Conservation (phyloP, 768 basidiomycete species). For the Russula brevipes region DNA sequence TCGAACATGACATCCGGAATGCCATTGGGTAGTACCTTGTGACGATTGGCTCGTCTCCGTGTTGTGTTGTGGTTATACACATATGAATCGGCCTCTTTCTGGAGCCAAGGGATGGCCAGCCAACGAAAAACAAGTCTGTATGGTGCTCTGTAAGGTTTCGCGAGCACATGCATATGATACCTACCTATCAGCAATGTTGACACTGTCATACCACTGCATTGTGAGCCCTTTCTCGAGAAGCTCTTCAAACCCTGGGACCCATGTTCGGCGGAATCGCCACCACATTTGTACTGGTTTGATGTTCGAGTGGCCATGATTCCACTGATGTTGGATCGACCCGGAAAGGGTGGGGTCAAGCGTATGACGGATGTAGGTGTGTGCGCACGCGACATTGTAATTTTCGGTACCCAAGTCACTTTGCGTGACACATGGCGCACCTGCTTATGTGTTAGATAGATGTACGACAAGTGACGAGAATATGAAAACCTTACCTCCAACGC, state of each 20-base stretch:
- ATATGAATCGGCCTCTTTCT: background rate
- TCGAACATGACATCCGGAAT: background rate
- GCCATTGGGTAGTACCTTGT: background rate
- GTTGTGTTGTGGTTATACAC: background rate
- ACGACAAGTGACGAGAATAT: background rate
- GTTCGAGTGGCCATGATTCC: background rate
- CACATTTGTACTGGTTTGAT: background rate
- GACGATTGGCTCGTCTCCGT: background rate
- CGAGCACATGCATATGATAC: background rate
- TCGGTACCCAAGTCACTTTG: background rate
- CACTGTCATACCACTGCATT: background rate
- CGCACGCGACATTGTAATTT: background rate
- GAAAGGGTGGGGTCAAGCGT: background rate
- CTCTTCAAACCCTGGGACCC: background rate
- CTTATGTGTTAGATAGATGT: background rate
- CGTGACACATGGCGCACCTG: background rate
- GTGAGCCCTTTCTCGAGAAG: background rate
- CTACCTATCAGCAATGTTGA: background rate
- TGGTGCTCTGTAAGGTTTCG: background rate
- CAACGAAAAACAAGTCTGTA: background rate
- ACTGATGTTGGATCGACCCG: background rate
- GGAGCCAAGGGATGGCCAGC: conserved; percentile 4
- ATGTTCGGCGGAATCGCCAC: background rate
- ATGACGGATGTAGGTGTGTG: background rate
- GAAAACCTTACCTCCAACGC: background rate